phyloP scores from a whole-genome alignment of 1,139 yeast species.

The Taphrina pruni region DNA sequence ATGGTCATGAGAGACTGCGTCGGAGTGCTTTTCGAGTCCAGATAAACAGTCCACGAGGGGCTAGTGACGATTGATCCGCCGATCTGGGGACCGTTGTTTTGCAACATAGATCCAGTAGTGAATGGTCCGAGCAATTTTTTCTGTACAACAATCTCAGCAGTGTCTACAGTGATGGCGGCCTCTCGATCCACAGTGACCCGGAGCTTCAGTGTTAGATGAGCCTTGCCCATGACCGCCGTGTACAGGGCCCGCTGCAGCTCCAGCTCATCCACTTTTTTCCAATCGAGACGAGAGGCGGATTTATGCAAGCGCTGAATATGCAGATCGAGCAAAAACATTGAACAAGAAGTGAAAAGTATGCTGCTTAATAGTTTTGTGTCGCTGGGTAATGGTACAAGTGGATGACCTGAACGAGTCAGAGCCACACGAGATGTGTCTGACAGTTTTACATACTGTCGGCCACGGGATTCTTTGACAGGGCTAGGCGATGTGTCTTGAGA shows the following conservation, averaged over 20 bases:
- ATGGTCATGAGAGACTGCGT: conserved; percentile 63
- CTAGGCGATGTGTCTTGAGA: conserved; percentile 59
- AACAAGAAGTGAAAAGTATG: conserved; percentile 30
- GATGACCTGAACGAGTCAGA: conserved; percentile 8
- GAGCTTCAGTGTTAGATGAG: conserved; percentile 29
- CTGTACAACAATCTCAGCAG: conserved; percentile 8
- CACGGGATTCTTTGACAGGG: neutral
- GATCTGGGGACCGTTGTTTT: conserved; percentile 8
- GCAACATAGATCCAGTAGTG: neutral
- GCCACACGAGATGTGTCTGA: neutral
- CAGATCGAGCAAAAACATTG: conserved; percentile 27
- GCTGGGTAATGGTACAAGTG: conserved; percentile 8
- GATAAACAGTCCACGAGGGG: conserved; percentile 55
- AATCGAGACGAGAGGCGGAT: conserved; percentile 17
- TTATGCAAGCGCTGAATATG: conserved; percentile 23
- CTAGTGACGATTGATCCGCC: neutral
- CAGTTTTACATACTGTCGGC: conserved; percentile 18
- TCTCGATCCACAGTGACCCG: conserved; percentile 10
- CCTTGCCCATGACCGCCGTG: conserved; percentile 15
- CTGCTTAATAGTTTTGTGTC: conserved; percentile 26
- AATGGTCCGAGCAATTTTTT: conserved; percentile 22
- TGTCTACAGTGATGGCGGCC: conserved; percentile 11
- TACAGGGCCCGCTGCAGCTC: conserved; percentile 20
- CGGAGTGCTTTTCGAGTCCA: conserved; percentile 62
- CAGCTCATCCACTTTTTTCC: conserved; percentile 22